These are phyloP conservation scores for Citrullus amarus DNA, from an alignment of 306 rosid species.

Conservation along the genomic window DNA sequence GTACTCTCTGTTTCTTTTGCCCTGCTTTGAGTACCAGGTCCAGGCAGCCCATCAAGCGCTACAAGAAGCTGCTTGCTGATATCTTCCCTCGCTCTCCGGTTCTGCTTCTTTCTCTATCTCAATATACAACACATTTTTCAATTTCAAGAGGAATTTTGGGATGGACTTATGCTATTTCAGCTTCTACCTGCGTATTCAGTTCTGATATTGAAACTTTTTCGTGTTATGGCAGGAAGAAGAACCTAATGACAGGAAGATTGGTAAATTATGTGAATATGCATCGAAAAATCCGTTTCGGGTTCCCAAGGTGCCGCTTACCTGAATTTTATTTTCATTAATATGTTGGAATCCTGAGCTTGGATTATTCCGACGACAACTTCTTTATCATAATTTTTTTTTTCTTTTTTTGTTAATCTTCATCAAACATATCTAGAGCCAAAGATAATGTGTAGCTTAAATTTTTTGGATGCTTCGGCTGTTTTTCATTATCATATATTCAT, in stretches of 20 bases:
- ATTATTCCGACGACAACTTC: neutral
- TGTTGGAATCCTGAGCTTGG: neutral
- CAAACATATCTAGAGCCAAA: neutral
- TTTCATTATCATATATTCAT: neutral
- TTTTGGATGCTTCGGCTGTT: neutral
- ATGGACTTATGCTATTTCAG: neutral
- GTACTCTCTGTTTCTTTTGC: conserved; percentile 65
- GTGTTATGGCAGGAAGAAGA: conserved; percentile 48
- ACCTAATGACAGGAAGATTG: conserved; percentile 70
- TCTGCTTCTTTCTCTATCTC: neutral
- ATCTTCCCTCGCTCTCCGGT: conserved; percentile 67
- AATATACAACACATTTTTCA: neutral
- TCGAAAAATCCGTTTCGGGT: conserved; percentile 78
- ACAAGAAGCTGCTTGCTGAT: conserved; percentile 64
- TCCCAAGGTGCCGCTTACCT: conserved; percentile 41
- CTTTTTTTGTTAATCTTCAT: neutral
- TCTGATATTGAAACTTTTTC: conserved; percentile 2
- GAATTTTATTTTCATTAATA: neutral
- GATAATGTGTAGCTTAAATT: neutral
- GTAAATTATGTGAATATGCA: conserved; percentile 77
- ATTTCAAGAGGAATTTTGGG: too few relatives aligned
- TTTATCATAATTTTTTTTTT: neutral
- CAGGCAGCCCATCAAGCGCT: conserved; percentile 73
- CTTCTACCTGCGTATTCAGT: neutral
- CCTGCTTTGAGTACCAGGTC: conserved; percentile 69